Evolutionary conservation across 257 asterid species (phyloP).

Genomic region (Osmanthus fragrans): DNA sequence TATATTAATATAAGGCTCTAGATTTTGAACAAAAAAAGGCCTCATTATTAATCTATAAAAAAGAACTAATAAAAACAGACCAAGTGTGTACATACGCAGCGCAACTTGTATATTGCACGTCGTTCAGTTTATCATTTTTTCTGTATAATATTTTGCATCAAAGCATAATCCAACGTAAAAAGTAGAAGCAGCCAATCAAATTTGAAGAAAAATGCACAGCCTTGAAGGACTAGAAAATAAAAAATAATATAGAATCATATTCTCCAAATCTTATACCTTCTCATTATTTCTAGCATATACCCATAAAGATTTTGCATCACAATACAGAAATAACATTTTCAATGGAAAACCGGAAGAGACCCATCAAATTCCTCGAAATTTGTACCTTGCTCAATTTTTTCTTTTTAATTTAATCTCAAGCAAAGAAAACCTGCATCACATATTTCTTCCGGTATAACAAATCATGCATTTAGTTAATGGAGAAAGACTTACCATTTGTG

Average conservation of each 20-base stretch:
- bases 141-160: background rate
- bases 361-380: background rate
- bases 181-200: background rate
- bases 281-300: background rate
- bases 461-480: background rate
- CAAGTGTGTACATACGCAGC: background rate
- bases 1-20: background rate
- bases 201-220: background rate
- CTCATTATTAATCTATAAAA: background rate
- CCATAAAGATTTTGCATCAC: constrained; percentile 12
- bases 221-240: background rate
- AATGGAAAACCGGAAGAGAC: background rate
- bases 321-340: background rate
- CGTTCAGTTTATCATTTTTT: constrained; percentile 2
- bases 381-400: background rate
- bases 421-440: background rate
- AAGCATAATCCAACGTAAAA: background rate
- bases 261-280: background rate
- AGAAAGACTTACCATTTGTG: constrained; percentile 21
- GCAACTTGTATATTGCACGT: background rate
- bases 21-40: background rate
- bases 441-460: background rate
- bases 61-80: background rate
- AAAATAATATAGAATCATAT: background rate
- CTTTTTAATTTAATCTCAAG: background rate